phyloP scores from a whole-genome alignment of 129 eudicot genomes.

The Lactuca sativa region DNA sequence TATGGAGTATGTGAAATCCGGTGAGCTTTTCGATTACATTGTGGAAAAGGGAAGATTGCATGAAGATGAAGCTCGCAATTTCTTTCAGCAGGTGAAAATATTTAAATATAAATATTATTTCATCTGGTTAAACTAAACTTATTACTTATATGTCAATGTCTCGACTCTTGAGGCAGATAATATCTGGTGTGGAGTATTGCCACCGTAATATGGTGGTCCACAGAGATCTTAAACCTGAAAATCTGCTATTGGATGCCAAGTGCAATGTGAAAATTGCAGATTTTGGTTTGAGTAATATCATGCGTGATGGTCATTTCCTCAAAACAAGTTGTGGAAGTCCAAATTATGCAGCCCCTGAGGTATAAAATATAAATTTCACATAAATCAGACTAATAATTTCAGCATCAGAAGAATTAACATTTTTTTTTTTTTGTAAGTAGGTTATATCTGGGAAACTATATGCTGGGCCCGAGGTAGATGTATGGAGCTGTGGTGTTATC shows the following conservation, averaged over 20 bases:
- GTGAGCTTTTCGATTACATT: slow-evolving; percentile 82
- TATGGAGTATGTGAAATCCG: slow-evolving; percentile 79
- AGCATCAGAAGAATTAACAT: neutral
- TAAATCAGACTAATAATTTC: neutral
- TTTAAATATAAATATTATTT: neutral
- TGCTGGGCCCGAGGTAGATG: slow-evolving; percentile 99
- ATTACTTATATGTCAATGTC: slow-evolving; percentile 3
- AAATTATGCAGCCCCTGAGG: slow-evolving; percentile 99
- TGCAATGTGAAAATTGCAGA: slow-evolving; percentile 88
- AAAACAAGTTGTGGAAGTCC: slow-evolving; percentile 98
- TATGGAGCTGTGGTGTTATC: slow-evolving; percentile 98
- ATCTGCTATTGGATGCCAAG: slow-evolving; percentile 79
- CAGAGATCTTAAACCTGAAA: slow-evolving; percentile 94
- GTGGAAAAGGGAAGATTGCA: slow-evolving; percentile 90
- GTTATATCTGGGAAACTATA: slow-evolving; percentile 92
- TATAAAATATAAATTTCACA: slow-evolving; percentile 16
- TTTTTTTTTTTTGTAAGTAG: slow-evolving; percentile 34
- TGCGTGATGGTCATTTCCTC: slow-evolving; percentile 92
- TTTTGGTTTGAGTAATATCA: slow-evolving; percentile 96
- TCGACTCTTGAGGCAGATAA: slow-evolving; percentile 52
- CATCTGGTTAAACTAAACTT: neutral
- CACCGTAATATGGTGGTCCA: slow-evolving; percentile 97
- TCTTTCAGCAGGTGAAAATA: slow-evolving; percentile 72
- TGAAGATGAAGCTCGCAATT: slow-evolving; percentile 88
- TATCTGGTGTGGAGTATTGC: slow-evolving; percentile 98